Evolutionary conservation across 371 early-diverging fungal species (phyloP).

Genomic region (Mortierella sp.): DNA sequence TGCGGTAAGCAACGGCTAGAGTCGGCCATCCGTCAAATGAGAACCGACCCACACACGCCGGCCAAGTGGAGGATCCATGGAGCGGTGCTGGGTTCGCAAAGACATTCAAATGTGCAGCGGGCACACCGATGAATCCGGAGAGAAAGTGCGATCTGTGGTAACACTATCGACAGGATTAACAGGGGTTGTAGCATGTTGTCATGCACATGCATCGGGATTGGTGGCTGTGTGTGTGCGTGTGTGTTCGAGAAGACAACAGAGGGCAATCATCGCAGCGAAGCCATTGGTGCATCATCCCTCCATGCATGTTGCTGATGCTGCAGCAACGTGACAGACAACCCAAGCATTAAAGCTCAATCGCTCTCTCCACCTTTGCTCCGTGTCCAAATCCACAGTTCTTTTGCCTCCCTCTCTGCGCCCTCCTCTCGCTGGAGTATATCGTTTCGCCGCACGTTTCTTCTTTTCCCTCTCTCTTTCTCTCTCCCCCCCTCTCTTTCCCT

Average conservation of each 20-base stretch:
- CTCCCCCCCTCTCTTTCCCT: neutral
- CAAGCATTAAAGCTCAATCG: too few relatives aligned
- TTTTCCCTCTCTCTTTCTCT: neutral
- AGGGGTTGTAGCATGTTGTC: too few relatives aligned
- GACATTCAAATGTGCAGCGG: conserved; percentile 67
- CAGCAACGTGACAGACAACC: too few relatives aligned
- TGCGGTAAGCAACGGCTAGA: conserved; percentile 61
- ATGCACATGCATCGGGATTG: too few relatives aligned
- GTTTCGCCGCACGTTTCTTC: neutral
- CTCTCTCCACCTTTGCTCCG: too few relatives aligned
- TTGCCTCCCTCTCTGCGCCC: neutral
- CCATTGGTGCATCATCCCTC: too few relatives aligned
- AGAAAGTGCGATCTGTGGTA: conserved; percentile 65
- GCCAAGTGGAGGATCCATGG: conserved; percentile 71
- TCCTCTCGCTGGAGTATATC: neutral
- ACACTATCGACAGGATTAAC: neutral
- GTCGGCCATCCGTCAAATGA: conserved; percentile 50
- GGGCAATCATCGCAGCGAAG: too few relatives aligned
- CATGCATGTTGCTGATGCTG: too few relatives aligned
- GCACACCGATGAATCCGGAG: conserved; percentile 65
- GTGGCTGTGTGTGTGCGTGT: conserved; percentile 7
- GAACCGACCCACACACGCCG: conserved; percentile 63
- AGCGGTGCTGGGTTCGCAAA: conserved; percentile 69
- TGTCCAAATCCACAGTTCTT: too few relatives aligned
- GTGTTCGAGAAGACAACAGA: neutral